phyloP scores from a whole-genome alignment of 2,329 filamentous ascomycete genomes.

The Blastomyces emzantsi region DNA sequence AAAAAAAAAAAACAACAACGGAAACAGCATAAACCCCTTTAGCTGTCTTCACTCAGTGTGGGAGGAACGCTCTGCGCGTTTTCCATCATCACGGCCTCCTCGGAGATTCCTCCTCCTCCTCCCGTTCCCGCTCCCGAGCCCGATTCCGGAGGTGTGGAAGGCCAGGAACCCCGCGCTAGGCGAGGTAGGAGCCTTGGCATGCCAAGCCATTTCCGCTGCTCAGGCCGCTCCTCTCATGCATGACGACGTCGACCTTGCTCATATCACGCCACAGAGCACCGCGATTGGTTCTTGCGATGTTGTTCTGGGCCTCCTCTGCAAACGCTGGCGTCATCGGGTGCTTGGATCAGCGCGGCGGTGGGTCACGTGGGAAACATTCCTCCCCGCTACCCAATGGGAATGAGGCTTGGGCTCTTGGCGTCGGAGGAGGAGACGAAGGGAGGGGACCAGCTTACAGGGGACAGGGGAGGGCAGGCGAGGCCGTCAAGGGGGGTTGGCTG shows the following conservation, averaged over 20 bases:
- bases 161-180: background rate
- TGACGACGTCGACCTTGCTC: background rate
- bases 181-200: background rate
- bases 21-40: background rate
- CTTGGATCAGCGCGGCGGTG: slow-evolving; percentile 3
- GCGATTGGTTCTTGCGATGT: background rate
- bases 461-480: too few relatives aligned
- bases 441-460: too few relatives aligned
- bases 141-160: background rate
- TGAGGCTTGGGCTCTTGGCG: background rate
- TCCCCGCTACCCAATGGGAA: background rate
- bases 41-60: too few relatives aligned
- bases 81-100: too few relatives aligned
- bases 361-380: background rate
- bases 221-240: background rate
- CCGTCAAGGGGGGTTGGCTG: too few relatives aligned
- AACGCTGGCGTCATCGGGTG: background rate
- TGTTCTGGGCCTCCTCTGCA: background rate
- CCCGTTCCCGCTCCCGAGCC: background rate
- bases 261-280: background rate
- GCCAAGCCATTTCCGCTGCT: background rate
- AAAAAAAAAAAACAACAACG: background rate
- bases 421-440: background rate
- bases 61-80: too few relatives aligned
- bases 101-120: background rate